Percentiles rank a stretch among this genome's conserved stretches.
Conservation (phyloP, 345 rosid species). For the Iberis pinnata region DNA sequence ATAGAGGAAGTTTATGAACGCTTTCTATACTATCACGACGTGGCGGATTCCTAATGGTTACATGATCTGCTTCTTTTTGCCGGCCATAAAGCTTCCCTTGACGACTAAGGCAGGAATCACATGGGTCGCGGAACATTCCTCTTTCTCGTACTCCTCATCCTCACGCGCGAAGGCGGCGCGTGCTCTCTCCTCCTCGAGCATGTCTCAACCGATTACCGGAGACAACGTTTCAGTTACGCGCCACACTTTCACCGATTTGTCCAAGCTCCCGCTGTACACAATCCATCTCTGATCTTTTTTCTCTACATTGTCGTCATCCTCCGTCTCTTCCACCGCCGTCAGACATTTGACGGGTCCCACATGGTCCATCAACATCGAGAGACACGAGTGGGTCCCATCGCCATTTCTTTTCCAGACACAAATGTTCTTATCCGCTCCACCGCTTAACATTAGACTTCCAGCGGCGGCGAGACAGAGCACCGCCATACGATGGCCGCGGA, state of each 20-base stretch:
- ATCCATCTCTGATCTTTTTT: slow-evolving; percentile 34
- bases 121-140: slow-evolving; percentile 22
- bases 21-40: slow-evolving; percentile 9
- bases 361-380: slow-evolving; percentile 63
- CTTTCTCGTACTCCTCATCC: neutral
- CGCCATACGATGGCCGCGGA: slow-evolving; percentile 70
- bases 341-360: slow-evolving; percentile 80
- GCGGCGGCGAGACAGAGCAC: slow-evolving; percentile 55
- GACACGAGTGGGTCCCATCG: slow-evolving; percentile 49
- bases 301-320: slow-evolving; percentile 14
- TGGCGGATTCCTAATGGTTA: slow-evolving; percentile 15
- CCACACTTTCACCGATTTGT: slow-evolving; percentile 82
- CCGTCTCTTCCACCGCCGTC: slow-evolving; percentile 56
- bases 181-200: neutral
- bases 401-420: slow-evolving; percentile 63
- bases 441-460: slow-evolving; percentile 67
- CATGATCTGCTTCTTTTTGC: slow-evolving; percentile 20
- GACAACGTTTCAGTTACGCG: slow-evolving; percentile 48
- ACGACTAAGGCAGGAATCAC: slow-evolving; percentile 21
- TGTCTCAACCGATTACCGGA: slow-evolving; percentile 7
- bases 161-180: slow-evolving; percentile 22
- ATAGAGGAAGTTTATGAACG: slow-evolving; percentile 6
- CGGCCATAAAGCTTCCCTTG: slow-evolving; percentile 30
- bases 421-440: slow-evolving; percentile 72
- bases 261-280: slow-evolving; percentile 82